phyloP scores from a whole-genome alignment of 208 protist species.

The Kentomonas sorsogonicus region DNA sequence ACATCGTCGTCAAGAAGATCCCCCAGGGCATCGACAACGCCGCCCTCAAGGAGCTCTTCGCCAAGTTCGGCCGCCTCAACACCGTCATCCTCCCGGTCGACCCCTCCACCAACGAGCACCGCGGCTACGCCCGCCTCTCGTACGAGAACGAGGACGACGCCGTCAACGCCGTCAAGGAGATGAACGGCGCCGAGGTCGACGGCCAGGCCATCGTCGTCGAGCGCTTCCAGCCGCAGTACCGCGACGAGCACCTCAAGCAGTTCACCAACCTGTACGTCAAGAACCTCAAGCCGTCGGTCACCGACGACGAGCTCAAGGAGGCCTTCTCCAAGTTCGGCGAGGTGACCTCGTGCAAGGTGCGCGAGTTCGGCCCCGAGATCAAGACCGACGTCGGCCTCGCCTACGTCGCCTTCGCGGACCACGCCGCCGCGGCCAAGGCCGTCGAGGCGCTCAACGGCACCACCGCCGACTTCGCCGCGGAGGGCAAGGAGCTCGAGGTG shows the following conservation, averaged over 20 bases:
- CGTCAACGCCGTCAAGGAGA: constrained; percentile 84
- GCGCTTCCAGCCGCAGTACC: constrained; percentile 93
- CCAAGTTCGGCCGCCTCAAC: constrained; percentile 92
- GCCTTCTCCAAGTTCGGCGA: constrained; percentile 94
- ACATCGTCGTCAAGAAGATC: constrained; percentile 99
- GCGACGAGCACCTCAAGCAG: constrained; percentile 90
- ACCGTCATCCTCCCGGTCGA: constrained; percentile 84
- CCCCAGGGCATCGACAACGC: constrained; percentile 95
- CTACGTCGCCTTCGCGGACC: constrained; percentile 95
- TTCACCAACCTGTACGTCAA: constrained; percentile 99
- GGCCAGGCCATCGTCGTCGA: constrained; percentile 93
- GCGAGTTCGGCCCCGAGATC: constrained; percentile 78
- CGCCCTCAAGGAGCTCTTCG: constrained; percentile 92
- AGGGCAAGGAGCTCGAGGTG: constrained; percentile 91
- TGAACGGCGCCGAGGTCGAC: constrained; percentile 81
- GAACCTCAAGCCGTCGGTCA: constrained; percentile 96
- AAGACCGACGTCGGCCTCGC: constrained; percentile 90
- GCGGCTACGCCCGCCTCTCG: constrained; percentile 97
- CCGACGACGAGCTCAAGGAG: constrained; percentile 91
- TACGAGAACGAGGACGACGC: constrained; percentile 94
- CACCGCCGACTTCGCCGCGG: constrained; percentile 68
- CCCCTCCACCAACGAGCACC: constrained; percentile 87
- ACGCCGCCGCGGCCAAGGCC: constrained; percentile 89
- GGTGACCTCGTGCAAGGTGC: constrained; percentile 96
- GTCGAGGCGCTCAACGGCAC: constrained; percentile 87